phyloP scores from a whole-genome alignment of 345 rosid genomes.

The Boechera divaricarpa region DNA sequence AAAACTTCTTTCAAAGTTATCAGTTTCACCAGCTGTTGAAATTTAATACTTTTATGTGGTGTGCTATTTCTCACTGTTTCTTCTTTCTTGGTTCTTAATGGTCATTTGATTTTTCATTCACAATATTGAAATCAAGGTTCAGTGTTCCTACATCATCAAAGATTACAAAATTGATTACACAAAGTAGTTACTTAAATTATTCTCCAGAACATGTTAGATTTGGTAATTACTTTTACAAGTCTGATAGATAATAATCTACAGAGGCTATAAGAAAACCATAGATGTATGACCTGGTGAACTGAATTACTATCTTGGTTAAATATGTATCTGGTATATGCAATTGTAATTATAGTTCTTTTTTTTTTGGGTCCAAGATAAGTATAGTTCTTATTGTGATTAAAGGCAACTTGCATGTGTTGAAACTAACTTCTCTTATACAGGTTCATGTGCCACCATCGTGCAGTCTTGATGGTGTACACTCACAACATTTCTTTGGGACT shows the following conservation, averaged over 20 bases:
- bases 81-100: slow-evolving; percentile 16
- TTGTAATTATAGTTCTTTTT: background rate
- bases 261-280: slow-evolving; percentile 15
- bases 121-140: slow-evolving; percentile 17
- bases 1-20: slow-evolving; percentile 8
- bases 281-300: background rate
- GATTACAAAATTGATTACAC: background rate
- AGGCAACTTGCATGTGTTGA: slow-evolving; percentile 32
- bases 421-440: slow-evolving; percentile 50
- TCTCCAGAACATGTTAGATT: slow-evolving; percentile 28
- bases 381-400: slow-evolving; percentile 26
- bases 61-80: slow-evolving; percentile 8
- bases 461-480: slow-evolving; percentile 92
- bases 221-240: slow-evolving; percentile 16
- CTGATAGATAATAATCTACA: slow-evolving; percentile 7
- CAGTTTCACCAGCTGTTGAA: slow-evolving; percentile 11
- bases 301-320: slow-evolving; percentile 10
- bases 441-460: slow-evolving; percentile 95
- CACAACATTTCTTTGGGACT: slow-evolving; percentile 82
- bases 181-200: slow-evolving; percentile 14
- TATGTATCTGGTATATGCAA: slow-evolving; percentile 17
- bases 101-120: slow-evolving; percentile 1
- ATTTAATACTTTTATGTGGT: slow-evolving; percentile 1
- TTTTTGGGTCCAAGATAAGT: background rate
- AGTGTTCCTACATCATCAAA: slow-evolving; percentile 27